Evolutionary conservation across 2,329 filamentous ascomycete species (phyloP), one percentile per base, ranked within the genome.

Genomic region (Fusarium papillatum): DNA sequence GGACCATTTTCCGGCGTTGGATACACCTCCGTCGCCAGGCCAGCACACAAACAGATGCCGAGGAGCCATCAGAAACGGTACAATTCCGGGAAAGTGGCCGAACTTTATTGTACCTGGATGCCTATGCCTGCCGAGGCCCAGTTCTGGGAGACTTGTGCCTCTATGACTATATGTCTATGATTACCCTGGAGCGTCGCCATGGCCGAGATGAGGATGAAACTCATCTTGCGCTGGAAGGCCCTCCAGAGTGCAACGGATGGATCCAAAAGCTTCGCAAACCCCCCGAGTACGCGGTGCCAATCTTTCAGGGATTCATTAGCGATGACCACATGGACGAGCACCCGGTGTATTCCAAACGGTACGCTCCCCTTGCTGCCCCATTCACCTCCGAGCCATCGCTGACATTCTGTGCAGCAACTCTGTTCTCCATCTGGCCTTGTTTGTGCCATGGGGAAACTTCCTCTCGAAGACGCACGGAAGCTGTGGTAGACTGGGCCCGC

Each of bases 271-370:
- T 69, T 39, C 62, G 70, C 26, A 7, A 22, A 39, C 66, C 70
- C 31, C 57, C 36, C 43, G 62, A 61, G 2, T 66, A 70, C 36
- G 57, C 63, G n/a, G 68, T 66, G 57, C 68, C 46, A 13, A 50
- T 70, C 36, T 66, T 70, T 34, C 46, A 70, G 26, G 68, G 68
- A 46, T 70, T 66, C 57, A 72, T 68, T 10, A 72, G 70, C 62
- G 62, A 72, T 14, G 62, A 72, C 26, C 62, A 72, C 55, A n/a
- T 26, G 62, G 70, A 72, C 14, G 66, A 72, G 43, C 62, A 72
- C n/a, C 70, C 62, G 39, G 70, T 72, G 36, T 72, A 69, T 41
- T 72, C 69, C 48, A 72, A 48, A 66, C 46, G 62, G 69, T 71
- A 68, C 22, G 17, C 24, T 61, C 7, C 26, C 39, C 1, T 26